Conservation (phyloP, 2,329 filamentous ascomycete genomes). For the Clonostachys sp. region DNA sequence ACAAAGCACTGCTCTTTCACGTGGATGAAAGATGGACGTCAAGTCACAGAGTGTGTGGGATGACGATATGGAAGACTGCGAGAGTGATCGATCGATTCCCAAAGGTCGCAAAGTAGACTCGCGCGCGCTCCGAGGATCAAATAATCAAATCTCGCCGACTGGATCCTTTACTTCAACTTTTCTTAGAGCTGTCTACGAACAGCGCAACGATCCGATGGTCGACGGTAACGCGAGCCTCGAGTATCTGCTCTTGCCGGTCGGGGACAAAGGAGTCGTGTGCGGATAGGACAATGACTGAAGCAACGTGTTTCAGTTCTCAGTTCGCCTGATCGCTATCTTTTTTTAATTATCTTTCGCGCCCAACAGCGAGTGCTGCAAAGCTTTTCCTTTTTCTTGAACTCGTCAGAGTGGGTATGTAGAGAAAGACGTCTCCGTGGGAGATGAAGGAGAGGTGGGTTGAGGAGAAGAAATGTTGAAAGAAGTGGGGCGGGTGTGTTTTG, state of each 20-base stretch:
- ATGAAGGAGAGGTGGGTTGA: slow-evolving; percentile 1
- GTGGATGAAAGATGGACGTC: not conserved
- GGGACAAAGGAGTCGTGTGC: slow-evolving; percentile 26
- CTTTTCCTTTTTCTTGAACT: not conserved
- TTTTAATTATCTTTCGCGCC: not conserved
- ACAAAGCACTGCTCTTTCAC: slow-evolving; percentile 31
- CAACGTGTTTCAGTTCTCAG: slow-evolving; percentile 38
- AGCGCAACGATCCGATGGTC: slow-evolving; percentile 23
- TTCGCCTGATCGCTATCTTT: not conserved
- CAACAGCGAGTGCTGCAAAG: not conserved
- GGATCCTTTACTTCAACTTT: slow-evolving; percentile 20
- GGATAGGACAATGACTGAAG: slow-evolving; percentile 21
- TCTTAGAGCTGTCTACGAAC: slow-evolving; percentile 22
- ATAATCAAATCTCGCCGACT: slow-evolving; percentile 5
- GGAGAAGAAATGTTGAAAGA: slow-evolving; percentile 6
- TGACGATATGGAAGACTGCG: not conserved
- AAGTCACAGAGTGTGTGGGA: not conserved
- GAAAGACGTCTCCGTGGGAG: not conserved
- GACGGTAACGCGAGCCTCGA: slow-evolving; percentile 21
- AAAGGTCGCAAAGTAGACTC: slow-evolving; percentile 4
- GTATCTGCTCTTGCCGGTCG: slow-evolving; percentile 21
- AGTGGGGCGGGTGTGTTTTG: not conserved
- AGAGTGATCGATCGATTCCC: slow-evolving; percentile 4
- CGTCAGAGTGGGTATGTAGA: too few relatives aligned
- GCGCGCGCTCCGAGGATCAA: slow-evolving; percentile 7